Base-by-base conservation (phyloP, 345 rosid genomes). In the Hibiscus syriacus region DNA sequence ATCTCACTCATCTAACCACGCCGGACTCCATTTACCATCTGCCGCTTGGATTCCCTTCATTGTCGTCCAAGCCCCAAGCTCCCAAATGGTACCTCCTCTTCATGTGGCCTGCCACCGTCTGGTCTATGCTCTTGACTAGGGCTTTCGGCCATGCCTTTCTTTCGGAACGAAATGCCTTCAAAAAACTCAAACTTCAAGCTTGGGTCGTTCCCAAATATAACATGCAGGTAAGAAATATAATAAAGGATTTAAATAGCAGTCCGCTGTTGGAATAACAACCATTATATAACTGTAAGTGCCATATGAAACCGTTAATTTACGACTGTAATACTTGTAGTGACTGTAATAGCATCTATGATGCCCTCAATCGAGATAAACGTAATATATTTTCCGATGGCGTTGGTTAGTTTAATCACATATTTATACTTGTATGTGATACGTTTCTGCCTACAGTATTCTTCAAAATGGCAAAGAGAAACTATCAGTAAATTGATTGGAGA, bases 141-240 rank as follows among this genome's bases (percentile, higher is more conserved):
- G 13, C 70, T 30, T 66, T 22, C 6, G 77, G 76, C 60, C 72
- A 29, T 9, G 19, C 71, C 0, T 74, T 84, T 32, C 34, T 82
- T 22, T n/a, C 69, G 0, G 85, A 81, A 69, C 71, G 76, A 39
- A 75, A 70, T 46, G 19, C 58, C 60, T 71, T 84, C 67, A 70
- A 76, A 3, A 72, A 74, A 20, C 72, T 84, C 49, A 76, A 48
- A 30, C 64, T 75, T 41, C 84, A 81, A 58, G 45, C 82, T 20
- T 84, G 88, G 85, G 77, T 81, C 9, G 41, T 84, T 9, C 88
- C 88, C 2, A 72, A 74, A 50, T 81, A 61, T 74, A 74, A 45
- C 5, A 46, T 70, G 23, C 88, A 80, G 57, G 87, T 81, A 67
- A 38, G 68, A 29, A 23, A 23, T n/a, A n/a, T n/a, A n/a, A n/a